Evolutionary conservation across 2,329 filamentous ascomycete species (phyloP), one percentile per base, ranked within the genome.

Genomic region (Diaporthe humulicola): DNA sequence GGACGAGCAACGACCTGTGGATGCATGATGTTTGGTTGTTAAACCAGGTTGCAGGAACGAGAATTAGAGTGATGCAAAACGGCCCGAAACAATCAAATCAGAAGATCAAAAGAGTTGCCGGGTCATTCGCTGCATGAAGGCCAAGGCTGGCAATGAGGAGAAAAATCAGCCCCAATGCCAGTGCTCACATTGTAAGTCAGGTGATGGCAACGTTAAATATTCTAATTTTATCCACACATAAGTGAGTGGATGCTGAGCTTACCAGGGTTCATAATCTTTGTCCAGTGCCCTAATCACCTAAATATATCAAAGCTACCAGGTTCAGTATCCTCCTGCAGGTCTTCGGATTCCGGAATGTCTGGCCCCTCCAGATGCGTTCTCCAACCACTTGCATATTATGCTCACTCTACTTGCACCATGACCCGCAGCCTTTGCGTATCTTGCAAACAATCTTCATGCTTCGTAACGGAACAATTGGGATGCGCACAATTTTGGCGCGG

Each of bases 81-180:
- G 30, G 45, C n/a, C 45, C 30, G 30, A 52, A 12, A 6, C 19
- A 30, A n/a, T 52, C 25, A 12, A 50, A 30, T 40, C 64, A 38
- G 64, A 30, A 50, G 45, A 36, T 22, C 22, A 38, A 19, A 40
- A 17, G 7, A 10, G n/a, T 40, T 50, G 42, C 33, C 45, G n/a
- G 30, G 45, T 28, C 45, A 12, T 38, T 28, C n/a, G 25, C 22
- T 48, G 64, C 61, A 52, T 67, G 42, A 67, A 67, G 28, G 64
- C 45, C 64, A 67, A 67, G 64, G 64, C 45, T 52, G 64, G 42
- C 45, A 38, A 38, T 19, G 4, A 10, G 7, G n/a, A 25, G 48
- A n/a, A 25, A 38, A 28, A 38, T 22, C 33, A 7, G 9, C 19
- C 56, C 30, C 19, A 30, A 42, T 22, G 28, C 28, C 40, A 64